A percentile compares a stretch with the other conserved stretches of the same genome.
phyloP scores from a whole-genome alignment of 2,329 filamentous ascomycete genomes.

The Scytalidium lignicola region DNA sequence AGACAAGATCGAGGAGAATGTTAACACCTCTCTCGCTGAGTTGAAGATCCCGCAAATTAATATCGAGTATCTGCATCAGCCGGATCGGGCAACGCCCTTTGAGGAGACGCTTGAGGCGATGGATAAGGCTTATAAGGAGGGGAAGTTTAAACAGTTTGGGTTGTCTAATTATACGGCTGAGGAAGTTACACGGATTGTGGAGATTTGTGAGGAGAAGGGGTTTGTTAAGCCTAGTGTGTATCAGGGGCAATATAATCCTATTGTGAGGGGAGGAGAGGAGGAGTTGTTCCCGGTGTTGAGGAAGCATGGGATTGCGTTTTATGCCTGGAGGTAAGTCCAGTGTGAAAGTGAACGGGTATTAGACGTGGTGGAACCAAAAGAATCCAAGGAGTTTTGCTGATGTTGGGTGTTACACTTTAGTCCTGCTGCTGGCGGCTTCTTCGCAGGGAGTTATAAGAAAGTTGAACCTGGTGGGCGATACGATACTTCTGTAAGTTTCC shows the following conservation, averaged over 20 bases:
- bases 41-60: neutral
- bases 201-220: constrained; percentile 17
- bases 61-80: constrained; percentile 1
- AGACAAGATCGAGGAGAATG: neutral
- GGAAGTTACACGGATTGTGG: constrained; percentile 15
- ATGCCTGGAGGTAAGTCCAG: constrained; percentile 33
- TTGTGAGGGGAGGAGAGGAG: constrained; percentile 47
- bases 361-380: too few species aligned
- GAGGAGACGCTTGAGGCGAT: constrained; percentile 1
- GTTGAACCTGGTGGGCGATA: too few species aligned
- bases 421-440: too few species aligned
- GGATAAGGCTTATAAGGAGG: neutral
- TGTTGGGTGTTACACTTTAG: too few species aligned
- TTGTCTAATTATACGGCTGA: constrained; percentile 21
- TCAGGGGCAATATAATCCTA: constrained; percentile 20
- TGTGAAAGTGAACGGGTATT: too few species aligned
- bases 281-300: constrained; percentile 52
- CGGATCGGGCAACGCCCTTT: neutral
- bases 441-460: too few species aligned
- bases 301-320: constrained; percentile 53
- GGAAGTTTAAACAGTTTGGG: constrained; percentile 14
- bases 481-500: too few species aligned
- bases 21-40: neutral
- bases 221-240: constrained; percentile 24
- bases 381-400: too few species aligned